Conservation (phyloP, 169 alveolate genomes). For the Babesia bigemina region DNA sequence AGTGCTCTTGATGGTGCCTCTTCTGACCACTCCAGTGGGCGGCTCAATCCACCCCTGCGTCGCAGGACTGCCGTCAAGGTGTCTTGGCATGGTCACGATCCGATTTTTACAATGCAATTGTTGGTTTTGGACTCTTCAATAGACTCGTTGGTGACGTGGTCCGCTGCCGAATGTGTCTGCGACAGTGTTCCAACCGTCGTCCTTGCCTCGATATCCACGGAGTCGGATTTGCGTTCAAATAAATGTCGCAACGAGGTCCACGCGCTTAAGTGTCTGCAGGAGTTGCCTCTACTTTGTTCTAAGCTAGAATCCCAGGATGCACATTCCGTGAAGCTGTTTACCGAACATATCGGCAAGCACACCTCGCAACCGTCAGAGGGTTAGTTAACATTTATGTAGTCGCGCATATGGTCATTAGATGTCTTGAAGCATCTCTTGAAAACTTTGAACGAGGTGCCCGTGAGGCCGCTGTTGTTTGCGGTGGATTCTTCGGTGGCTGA, state of each 20-base stretch:
- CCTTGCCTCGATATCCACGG: slow-evolving; percentile 14
- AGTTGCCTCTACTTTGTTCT: neutral
- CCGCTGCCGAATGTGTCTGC: slow-evolving; percentile 20
- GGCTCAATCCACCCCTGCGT: too few relatives aligned
- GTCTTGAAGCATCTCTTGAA: neutral
- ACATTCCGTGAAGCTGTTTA: neutral
- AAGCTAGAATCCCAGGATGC: slow-evolving; percentile 12
- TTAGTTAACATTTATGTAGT: neutral
- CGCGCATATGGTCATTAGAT: neutral
- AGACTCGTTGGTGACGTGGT: slow-evolving; percentile 31
- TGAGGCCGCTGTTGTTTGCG: slow-evolving; percentile 29
- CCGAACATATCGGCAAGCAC: neutral
- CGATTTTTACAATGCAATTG: slow-evolving; percentile 6
- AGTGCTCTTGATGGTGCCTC: too few relatives aligned
- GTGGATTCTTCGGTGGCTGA: neutral
- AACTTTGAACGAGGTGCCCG: slow-evolving; percentile 4
- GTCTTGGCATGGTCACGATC: too few relatives aligned
- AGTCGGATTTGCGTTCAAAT: neutral
- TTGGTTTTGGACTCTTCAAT: slow-evolving; percentile 33
- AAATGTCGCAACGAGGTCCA: neutral
- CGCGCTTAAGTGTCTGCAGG: slow-evolving; percentile 6
- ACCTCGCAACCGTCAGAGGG: neutral
- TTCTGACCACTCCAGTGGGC: too few relatives aligned
- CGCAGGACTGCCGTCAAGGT: too few relatives aligned
- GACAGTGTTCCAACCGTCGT: neutral